phyloP scores from a whole-genome alignment of 2,329 filamentous ascomycete species.

The Sporothrix euskadiensis region DNA sequence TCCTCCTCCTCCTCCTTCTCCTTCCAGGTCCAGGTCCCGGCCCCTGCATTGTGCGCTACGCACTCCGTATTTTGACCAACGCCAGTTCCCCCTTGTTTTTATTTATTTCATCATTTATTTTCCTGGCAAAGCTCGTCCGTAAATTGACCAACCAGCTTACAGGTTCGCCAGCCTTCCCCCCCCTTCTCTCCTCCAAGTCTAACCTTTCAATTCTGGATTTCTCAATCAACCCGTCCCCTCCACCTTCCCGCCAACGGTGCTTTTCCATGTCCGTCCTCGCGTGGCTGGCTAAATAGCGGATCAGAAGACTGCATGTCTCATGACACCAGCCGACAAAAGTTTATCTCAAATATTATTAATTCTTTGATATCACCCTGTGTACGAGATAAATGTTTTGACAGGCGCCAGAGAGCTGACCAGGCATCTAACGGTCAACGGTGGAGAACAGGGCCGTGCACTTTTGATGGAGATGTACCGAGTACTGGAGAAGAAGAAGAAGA shows the following conservation, averaged over 20 bases:
- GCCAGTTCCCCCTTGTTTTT: not conserved
- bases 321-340: not conserved
- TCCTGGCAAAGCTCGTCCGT: constrained; percentile 3
- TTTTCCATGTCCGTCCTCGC: not conserved
- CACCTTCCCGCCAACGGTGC: not conserved
- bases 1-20: not conserved
- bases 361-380: not conserved
- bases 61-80: not conserved
- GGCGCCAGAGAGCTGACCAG: not conserved
- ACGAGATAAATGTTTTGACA: not conserved
- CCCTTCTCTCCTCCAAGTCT: not conserved
- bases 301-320: constrained; percentile 20
- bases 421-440: not conserved
- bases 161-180: not conserved
- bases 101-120: not conserved
- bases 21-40: not conserved
- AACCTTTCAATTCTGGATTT: too few species aligned
- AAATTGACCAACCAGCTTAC: constrained; percentile 23
- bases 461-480: not conserved
- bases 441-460: too few species aligned
- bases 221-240: not conserved
- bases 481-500: not conserved
- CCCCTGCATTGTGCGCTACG: not conserved
- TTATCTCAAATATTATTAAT: not conserved
- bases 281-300: constrained; percentile 18